Evolutionary conservation across 2,329 filamentous ascomycete species (phyloP), one percentile per base, ranked within the genome.

Genomic region (Cordyceps militaris): DNA sequence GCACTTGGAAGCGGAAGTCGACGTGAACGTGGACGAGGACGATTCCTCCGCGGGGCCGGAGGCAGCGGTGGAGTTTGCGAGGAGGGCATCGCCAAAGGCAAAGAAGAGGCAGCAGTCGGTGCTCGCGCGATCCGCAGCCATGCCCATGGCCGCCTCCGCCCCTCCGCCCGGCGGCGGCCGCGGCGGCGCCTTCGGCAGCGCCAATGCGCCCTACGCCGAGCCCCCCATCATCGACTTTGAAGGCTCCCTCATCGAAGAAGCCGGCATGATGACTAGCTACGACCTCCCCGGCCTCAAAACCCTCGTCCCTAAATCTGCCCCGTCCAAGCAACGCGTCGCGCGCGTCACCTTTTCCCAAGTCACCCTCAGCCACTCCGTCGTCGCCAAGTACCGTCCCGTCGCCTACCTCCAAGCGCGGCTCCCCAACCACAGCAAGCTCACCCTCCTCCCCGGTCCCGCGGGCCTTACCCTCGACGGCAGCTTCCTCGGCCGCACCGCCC

Each of bases 391-490:
- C 63, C 79, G 80, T 58, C 75, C 80, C 2, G 78, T 73, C 3
- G 84, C 83, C 1, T 85, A 83, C 70, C 76, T 87, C 54, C 79
- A 80, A 60, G 82, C 81, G 16, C 74, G 76, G 53, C 68, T 87
- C 42, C 75, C 73, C 52, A 87, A 87, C 67, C 72, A 67, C 16
- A 81, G 78, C 64, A 77, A 76, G 61, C 73, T 84, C 44, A 80
- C 81, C 0, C 72, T 87, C 7, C 76, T 85, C 21, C 72, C 73
- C 51, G 83, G 83, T 4, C 74, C 75, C 1, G 75, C 76, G 0
- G 81, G 82, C 5, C 72, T 87, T 8, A 85, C 81, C 0, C 76
- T 87, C n/a, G 84, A 87, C 65, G 81, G 82, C 3, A 76, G 76
- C 9, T 87, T 86, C 69, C 71, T 87, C 36, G 82, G 83, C 4